These are phyloP conservation scores for Hemisphaericaspora xylanilytica DNA, from an alignment of 1,139 yeast species.

Conservation along the genomic window DNA sequence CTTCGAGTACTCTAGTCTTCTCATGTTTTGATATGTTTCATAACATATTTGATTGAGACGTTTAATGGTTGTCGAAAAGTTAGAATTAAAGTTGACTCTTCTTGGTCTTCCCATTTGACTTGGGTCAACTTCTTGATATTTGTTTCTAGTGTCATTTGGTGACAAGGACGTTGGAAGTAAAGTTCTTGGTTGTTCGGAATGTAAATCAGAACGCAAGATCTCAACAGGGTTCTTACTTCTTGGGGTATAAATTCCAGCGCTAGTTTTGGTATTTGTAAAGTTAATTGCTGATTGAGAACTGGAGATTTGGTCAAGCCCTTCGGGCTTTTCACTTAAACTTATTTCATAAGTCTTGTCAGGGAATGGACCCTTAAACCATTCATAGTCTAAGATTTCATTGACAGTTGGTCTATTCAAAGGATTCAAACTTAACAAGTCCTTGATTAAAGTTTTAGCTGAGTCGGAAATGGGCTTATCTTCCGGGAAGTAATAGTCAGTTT, in stretches of 20 bases:
- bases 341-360: constrained; percentile 68
- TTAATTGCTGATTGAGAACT: constrained; percentile 66
- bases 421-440: constrained; percentile 68
- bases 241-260: constrained; percentile 61
- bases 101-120: constrained; percentile 38
- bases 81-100: constrained; percentile 43
- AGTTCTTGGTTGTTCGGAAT: constrained; percentile 65
- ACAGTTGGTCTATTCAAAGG: constrained; percentile 82
- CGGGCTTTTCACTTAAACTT: constrained; percentile 58
- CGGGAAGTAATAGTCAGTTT: constrained; percentile 80
- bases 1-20: constrained; percentile 36
- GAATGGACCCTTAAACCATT: constrained; percentile 84
- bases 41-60: constrained; percentile 39
- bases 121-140: constrained; percentile 72
- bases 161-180: constrained; percentile 86
- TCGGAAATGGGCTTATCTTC: constrained; percentile 63
- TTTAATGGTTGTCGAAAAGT: constrained; percentile 39
- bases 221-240: constrained; percentile 62
- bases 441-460: constrained; percentile 71
- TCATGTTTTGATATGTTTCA: constrained; percentile 44
- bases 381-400: constrained; percentile 74
- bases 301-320: constrained; percentile 54
- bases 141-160: constrained; percentile 86
- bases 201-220: constrained; percentile 66
- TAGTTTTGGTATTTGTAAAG: constrained; percentile 63